phyloP scores from a whole-genome alignment of 345 rosid genomes.

The Rhodamnia argentea region DNA sequence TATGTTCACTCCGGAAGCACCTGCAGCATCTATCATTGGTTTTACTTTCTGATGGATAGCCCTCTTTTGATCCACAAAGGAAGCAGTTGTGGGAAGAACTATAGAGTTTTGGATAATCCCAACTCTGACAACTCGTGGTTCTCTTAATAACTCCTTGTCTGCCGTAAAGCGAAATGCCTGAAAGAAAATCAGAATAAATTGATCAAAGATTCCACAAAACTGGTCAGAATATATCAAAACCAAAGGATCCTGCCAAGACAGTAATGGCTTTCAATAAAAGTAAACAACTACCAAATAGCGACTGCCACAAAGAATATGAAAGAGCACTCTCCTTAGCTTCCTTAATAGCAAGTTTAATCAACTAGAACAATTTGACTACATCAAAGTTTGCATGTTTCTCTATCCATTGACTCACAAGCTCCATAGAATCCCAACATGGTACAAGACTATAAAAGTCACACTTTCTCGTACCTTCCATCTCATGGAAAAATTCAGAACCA shows the following conservation, averaged over 20 bases:
- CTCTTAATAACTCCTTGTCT: conserved; percentile 64
- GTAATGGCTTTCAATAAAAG: background rate
- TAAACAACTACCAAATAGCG: background rate
- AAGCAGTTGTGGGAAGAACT: conserved; percentile 72
- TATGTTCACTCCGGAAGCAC: conserved; percentile 83
- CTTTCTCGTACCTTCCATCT: background rate
- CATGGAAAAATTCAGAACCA: background rate
- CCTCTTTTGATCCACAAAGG: conserved; percentile 53
- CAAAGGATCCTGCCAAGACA: background rate
- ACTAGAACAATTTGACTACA: too few relatives aligned
- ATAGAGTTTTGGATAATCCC: conserved; percentile 87
- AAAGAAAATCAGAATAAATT: background rate
- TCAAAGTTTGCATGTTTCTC: too few relatives aligned
- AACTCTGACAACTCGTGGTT: conserved; percentile 74
- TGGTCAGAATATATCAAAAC: background rate
- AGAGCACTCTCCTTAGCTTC: background rate
- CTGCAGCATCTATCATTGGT: conserved; percentile 79
- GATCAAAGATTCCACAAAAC: background rate
- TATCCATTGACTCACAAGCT: too few relatives aligned
- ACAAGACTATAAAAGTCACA: background rate
- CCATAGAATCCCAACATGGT: background rate
- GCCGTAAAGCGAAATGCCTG: conserved; percentile 72
- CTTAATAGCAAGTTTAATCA: background rate
- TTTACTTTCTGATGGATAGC: conserved; percentile 61
- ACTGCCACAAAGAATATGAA: conserved; percentile 28